Evolutionary conservation across 2,329 filamentous ascomycete genomes (phyloP).

Genomic region (Nemania sp.): DNA sequence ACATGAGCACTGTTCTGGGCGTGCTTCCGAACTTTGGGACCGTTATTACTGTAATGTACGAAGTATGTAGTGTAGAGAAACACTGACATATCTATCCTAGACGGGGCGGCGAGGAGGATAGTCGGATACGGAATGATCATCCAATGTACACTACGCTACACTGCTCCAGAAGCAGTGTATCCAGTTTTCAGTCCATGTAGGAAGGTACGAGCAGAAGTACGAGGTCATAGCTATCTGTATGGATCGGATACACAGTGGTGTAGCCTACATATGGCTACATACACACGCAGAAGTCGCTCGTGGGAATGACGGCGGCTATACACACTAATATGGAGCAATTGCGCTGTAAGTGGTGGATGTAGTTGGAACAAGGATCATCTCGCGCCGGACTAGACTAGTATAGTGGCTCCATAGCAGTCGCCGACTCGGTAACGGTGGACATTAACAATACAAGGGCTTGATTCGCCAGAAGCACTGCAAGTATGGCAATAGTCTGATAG

Average conservation of each 20-base stretch:
- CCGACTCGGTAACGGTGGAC: constrained; percentile 10
- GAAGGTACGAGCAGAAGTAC: no score
- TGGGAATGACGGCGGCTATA: neutral
- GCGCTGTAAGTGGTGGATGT: neutral
- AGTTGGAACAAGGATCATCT: neutral
- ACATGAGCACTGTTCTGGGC: neutral
- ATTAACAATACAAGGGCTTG: constrained; percentile 8
- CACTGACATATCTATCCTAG: neutral
- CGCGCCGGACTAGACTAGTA: neutral
- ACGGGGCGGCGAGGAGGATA: neutral
- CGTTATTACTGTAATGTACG: no score
- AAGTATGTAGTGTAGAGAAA: no score
- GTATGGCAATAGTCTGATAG: constrained; percentile 17
- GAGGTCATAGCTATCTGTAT: no score
- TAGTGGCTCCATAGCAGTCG: constrained; percentile 15
- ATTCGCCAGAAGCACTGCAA: constrained; percentile 14
- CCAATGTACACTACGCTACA: no score
- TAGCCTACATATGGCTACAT: no score
- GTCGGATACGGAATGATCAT: neutral
- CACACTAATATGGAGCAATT: neutral
- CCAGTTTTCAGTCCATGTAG: no score
- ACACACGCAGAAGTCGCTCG: neutral
- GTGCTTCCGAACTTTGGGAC: neutral
- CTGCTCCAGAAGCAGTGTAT: no score
- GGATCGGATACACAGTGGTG: neutral